These are phyloP conservation scores for Peronospora tabacina DNA, from an alignment of 352 stramenopile species.

Conservation along the genomic window DNA sequence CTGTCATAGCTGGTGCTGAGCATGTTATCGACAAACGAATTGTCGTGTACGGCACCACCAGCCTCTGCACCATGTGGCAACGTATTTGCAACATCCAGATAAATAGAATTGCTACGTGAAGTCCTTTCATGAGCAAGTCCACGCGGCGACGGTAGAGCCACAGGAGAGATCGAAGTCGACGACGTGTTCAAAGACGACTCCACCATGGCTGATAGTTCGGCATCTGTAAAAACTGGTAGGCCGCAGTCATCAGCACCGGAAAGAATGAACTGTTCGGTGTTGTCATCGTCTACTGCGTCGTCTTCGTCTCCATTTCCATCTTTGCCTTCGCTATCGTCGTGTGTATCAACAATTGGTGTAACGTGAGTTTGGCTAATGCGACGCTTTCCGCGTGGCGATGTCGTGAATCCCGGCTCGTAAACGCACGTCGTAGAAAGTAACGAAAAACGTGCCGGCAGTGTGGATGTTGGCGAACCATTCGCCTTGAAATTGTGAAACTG, in stretches of 20 bases:
- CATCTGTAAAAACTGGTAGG: slow-evolving; percentile 37
- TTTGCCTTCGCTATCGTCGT: slow-evolving; percentile 12
- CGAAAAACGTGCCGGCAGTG: slow-evolving; percentile 25
- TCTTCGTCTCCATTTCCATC: slow-evolving; percentile 15
- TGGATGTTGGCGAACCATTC: slow-evolving; percentile 24
- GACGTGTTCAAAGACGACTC: slow-evolving; percentile 28
- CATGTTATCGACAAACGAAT: slow-evolving; percentile 55
- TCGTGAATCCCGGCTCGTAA: slow-evolving; percentile 29
- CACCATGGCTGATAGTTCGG: slow-evolving; percentile 33
- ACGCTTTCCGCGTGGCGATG: slow-evolving; percentile 30
- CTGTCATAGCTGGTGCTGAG: slow-evolving; percentile 59
- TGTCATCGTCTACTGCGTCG: slow-evolving; percentile 7
- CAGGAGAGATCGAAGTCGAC: slow-evolving; percentile 25
- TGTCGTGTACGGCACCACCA: slow-evolving; percentile 32
- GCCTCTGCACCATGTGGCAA: slow-evolving; percentile 7
- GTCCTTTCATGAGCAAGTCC: slow-evolving; percentile 11
- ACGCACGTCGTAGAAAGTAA: slow-evolving; percentile 30
- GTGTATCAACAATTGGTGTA: slow-evolving; percentile 4
- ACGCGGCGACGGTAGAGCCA: slow-evolving; percentile 6
- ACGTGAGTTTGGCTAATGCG: slow-evolving; percentile 25
- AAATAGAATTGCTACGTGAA: slow-evolving; percentile 1
- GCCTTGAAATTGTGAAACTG: slow-evolving; percentile 18
- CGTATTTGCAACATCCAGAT: background rate
- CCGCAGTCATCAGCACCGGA: slow-evolving; percentile 26
- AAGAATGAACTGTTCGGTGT: slow-evolving; percentile 25